Base-by-base conservation (phyloP, 1,284 basidiomycete species). In the Kwoniella shivajii region DNA sequence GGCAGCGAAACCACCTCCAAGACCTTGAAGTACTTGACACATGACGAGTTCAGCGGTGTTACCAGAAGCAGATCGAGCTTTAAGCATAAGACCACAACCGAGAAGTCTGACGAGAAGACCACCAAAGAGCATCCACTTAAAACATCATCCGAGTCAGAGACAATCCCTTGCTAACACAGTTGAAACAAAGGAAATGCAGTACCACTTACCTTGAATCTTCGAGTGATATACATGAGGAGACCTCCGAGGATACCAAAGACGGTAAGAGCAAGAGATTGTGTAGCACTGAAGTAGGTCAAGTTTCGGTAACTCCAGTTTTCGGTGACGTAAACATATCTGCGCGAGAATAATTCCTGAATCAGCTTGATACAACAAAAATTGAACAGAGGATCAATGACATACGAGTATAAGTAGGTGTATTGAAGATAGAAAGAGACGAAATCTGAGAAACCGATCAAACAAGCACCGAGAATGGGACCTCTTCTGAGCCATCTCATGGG, bases 61-160 rank as follows among this genome's bases (percentile, higher is more conserved):
- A 2, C 82, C 85, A 42, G 83, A 77, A 6, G 84, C 84, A 47
- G 84, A 85, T 45, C 85, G 84, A 24, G 86, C 87, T 75, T 84
- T 85, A 63, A 89, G 83, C 87, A 89, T 89, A 37, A 88, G 75
- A 16, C 83, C 83, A 22, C 86, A 85, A 22, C 89, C 89, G 30
- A 84, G 65, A 22, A 90, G 76, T 57, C 89, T 86, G 59, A 91
- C 82, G 59, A 81, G 67, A 20, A 91, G 83, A 51, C 89, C 89
- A 45, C 69, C 64, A 57, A 89, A 78, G 41, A 91, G 81, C 42
- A 89, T 76, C 67, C 79, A 81, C 83, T 88, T 60, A 11, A 33
- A 22, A 22, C 36, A 4, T 18, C 18, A 49, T 6, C 29, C 13
- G 14, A 24, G 24, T n/a, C n/a, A n/a, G n/a, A n/a, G n/a, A n/a